Evolutionary conservation across 495 filamentous ascomycete genomes (phyloP), one percentile per base, ranked within the genome.

Genomic region (Jackrogersella multiformis): DNA sequence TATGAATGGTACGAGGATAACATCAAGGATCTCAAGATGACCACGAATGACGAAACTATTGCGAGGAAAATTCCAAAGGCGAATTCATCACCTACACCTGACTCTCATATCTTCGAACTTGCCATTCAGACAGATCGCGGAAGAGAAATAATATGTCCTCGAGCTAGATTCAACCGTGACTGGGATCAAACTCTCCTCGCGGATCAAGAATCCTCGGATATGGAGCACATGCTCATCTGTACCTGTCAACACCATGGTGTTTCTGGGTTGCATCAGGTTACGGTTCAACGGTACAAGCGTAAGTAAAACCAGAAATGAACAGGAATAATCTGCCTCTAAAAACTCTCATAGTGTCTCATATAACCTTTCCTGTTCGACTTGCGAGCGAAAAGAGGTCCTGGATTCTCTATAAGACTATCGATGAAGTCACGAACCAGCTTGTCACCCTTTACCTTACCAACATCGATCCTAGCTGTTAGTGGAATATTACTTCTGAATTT

Each of bases 1-100:
- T 52, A 52, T 16, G 48, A 52, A 52, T 52, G 48, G 48, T 52
- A 52, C 28, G 28, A 52, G 15, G 30, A 20, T 18, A 52, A 52
- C 15, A 20, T 52, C 15, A 52, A 52, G 15, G 48, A 13, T 16
- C 18, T 18, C 5, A 12, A 32, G 23, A 16, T 18, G 34, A 4
- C n/a, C 10, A 30, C n/a, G 48, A 35, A 20, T 21, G 28, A 28
- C 23, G 23, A 28, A 0, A 5, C 3, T n/a, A 20, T 12, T 7
- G 9, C n/a, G n/a, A 51, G 26, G 15, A 8, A n/a, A 23, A 35
- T 2, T 9, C 8, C 28, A 13, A n/a, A 5, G 28, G 24, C 28
- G n/a, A 34, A 52, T 4, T 10, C 23, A 20, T 15, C n/a, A 1
- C 2, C 38, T 0, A n/a, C 6, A 20, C 18, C 41, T 21, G 8